Evolutionary conservation across 331 rosid genomes (phyloP).

Genomic region (Rosa hybrid): DNA sequence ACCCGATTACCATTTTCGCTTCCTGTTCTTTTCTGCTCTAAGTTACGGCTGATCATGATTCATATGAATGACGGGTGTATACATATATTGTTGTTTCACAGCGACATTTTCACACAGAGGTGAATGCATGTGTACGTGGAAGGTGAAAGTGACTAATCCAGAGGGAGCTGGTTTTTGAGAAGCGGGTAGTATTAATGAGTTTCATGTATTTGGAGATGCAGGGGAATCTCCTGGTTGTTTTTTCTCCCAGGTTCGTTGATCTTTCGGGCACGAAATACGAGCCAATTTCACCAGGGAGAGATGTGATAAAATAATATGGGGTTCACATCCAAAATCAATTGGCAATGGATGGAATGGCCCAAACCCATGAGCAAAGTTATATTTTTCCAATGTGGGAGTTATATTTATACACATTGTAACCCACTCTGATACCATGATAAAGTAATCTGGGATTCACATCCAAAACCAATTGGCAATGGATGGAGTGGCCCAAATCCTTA

Average conservation of each 20-base stretch:
- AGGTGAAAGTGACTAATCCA: constrained; percentile 20
- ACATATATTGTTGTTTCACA: background rate
- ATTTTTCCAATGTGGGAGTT: too few relatives aligned
- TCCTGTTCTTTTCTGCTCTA: background rate
- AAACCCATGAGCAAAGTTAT: too few relatives aligned
- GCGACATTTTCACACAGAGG: background rate
- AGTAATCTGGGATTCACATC: too few relatives aligned
- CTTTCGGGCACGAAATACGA: constrained; percentile 12
- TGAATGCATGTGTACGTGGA: background rate
- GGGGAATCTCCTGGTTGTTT: constrained; percentile 17
- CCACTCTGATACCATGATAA: too few relatives aligned
- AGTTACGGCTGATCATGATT: background rate
- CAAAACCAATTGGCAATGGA: too few relatives aligned
- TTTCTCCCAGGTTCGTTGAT: background rate
- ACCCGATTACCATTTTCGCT: background rate
- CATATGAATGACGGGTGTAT: background rate
- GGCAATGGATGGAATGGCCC: too few relatives aligned
- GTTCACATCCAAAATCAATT: too few relatives aligned
- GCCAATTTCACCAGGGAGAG: background rate
- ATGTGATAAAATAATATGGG: too few relatives aligned
- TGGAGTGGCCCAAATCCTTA: too few relatives aligned
- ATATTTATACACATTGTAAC: too few relatives aligned
- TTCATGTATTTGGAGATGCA: constrained; percentile 23
- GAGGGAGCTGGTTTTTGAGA: constrained; percentile 7
- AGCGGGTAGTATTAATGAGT: background rate